A percentile compares a stretch with the other conserved stretches of the same genome.
Conservation (phyloP, 75 land plant genomes). For the Cryptomeria japonica region DNA sequence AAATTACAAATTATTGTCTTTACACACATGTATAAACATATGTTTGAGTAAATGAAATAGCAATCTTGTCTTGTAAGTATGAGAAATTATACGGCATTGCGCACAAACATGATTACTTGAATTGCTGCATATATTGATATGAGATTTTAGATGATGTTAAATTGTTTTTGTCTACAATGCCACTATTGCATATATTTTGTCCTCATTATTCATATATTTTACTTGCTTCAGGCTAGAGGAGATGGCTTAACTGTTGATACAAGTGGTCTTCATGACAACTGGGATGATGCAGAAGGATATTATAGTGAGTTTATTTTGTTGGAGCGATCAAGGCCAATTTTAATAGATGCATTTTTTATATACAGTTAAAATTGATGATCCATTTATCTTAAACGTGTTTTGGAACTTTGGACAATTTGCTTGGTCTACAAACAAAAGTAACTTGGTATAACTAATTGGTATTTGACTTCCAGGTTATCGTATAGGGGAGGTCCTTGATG, state of each 20-base stretch:
- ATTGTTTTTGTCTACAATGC: background rate
- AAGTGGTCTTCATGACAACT: constrained; percentile 94
- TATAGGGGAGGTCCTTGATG: constrained; percentile 94
- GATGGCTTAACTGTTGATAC: constrained; percentile 72
- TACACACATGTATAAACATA: too few species aligned
- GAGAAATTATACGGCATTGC: background rate
- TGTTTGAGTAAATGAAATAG: background rate
- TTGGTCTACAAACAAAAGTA: background rate
- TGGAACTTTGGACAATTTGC: background rate
- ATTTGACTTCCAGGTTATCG: constrained; percentile 59
- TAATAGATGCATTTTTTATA: background rate
- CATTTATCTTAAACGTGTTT: background rate
- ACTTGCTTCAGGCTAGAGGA: constrained; percentile 65
- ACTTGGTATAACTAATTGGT: background rate
- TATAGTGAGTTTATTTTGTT: constrained; percentile 61
- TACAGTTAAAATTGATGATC: background rate
- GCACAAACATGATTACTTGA: background rate
- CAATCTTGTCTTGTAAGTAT: background rate
- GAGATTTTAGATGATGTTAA: background rate
- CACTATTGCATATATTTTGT: background rate
- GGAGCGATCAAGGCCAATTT: background rate
- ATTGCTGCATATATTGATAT: background rate
- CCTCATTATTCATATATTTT: background rate
- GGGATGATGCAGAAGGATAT: constrained; percentile 99
- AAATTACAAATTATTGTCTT: background rate